A percentile compares a stretch with the other conserved stretches of the same genome.
phyloP scores from a whole-genome alignment of 176 grass and related monocot genomes.

The Carex parvula region DNA sequence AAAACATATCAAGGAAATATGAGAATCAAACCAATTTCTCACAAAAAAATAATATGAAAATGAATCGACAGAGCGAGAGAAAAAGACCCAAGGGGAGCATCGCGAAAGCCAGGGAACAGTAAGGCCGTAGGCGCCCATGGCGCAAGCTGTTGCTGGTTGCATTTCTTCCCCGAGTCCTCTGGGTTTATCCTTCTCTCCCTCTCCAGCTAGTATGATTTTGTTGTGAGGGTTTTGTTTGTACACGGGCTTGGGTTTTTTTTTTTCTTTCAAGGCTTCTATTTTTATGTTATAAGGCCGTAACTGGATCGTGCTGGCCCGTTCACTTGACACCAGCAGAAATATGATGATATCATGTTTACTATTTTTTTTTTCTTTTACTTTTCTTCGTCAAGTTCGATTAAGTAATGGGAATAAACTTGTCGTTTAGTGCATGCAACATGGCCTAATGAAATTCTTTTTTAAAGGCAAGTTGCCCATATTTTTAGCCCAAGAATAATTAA shows the following conservation, averaged over 20 bases:
- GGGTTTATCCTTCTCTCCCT: conserved; percentile 19
- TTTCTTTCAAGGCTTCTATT: background rate
- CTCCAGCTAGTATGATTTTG: background rate
- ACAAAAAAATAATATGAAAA: background rate
- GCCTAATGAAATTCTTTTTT: background rate
- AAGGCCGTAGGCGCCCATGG: background rate
- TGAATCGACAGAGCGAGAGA: conserved; percentile 4
- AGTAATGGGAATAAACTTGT: background rate
- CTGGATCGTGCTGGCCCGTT: background rate
- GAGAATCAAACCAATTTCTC: background rate
- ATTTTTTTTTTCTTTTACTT: background rate
- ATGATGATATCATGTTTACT: background rate
- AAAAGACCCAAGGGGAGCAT: conserved; percentile 2
- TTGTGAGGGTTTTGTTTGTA: background rate
- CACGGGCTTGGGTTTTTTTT: background rate
- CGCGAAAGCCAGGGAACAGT: background rate
- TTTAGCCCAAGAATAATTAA: background rate
- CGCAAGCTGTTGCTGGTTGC: conserved; percentile 2
- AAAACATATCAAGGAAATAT: background rate
- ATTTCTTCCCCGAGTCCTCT: conserved; percentile 16
- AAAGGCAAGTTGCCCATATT: background rate
- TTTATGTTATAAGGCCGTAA: background rate
- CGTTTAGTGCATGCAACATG: background rate
- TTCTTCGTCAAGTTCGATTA: background rate
- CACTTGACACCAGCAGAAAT: background rate